phyloP scores from a whole-genome alignment of 139 green algal species.

The Micromonas commoda region DNA sequence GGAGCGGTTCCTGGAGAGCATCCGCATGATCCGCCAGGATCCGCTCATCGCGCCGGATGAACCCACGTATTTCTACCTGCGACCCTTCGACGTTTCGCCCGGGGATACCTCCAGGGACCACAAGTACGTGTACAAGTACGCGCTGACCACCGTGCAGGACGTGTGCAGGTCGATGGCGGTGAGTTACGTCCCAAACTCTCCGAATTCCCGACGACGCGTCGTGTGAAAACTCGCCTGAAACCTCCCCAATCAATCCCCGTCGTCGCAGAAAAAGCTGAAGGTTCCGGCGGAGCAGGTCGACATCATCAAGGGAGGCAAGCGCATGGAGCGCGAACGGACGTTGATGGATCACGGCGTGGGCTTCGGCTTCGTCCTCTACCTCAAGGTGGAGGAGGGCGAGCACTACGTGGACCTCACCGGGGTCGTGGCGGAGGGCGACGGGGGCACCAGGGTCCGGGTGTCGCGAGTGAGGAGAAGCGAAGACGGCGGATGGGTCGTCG shows the following conservation, averaged over 20 bases:
- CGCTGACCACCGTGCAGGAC: conserved; percentile 1
- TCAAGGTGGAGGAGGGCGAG: background rate
- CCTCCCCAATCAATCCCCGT: no score
- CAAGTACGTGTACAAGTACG: conserved; percentile 16
- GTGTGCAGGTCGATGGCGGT: background rate
- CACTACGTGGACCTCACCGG: no score
- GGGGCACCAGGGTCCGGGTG: no score
- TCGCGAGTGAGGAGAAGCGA: no score
- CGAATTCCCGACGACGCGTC: background rate
- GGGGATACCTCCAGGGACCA: background rate
- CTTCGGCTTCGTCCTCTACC: background rate
- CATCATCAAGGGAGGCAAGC: no score
- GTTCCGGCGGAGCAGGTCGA: no score
- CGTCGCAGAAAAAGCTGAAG: no score
- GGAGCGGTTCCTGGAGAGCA: no score
- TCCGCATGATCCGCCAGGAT: conserved; percentile 9
- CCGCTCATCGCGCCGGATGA: conserved; percentile 1
- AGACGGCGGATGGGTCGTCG: no score
- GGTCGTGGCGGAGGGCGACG: no score
- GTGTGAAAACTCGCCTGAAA: background rate
- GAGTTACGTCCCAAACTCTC: no score
- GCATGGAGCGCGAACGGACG: background rate
- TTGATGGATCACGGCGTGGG: background rate
- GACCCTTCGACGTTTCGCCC: background rate
- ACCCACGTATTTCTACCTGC: background rate